Percentiles rank a stretch among this genome's conserved stretches.
Evolutionary conservation across 75 land plant genomes (phyloP).

Genomic region (Picea sitchensis): DNA sequence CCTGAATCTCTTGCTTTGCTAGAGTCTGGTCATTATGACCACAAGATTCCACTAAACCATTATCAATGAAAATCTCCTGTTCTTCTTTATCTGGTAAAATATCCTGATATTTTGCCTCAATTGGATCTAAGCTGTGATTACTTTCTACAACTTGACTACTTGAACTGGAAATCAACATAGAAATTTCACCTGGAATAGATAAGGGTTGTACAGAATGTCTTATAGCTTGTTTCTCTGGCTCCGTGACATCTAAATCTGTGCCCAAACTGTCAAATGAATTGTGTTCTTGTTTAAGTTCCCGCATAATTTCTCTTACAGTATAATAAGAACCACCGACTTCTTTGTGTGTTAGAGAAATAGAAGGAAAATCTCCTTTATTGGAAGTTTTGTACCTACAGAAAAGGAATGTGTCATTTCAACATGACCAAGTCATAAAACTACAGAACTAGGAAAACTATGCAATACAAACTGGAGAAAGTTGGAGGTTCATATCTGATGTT

Average conservation of each 20-base stretch:
- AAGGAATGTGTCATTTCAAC: background rate
- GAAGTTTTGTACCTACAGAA: conserved; percentile 39
- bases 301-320: conserved; percentile 51
- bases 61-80: background rate
- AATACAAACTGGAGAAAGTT: background rate
- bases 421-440: background rate
- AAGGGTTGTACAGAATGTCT: background rate
- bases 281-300: conserved; percentile 61
- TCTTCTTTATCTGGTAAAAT: background rate
- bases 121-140: background rate
- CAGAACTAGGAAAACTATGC: background rate
- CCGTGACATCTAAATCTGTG: background rate
- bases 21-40: background rate
- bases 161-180: background rate
- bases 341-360: conserved; percentile 56
- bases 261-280: conserved; percentile 1
- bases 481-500: background rate
- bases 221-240: background rate
- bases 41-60: background rate
- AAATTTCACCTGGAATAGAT: conserved; percentile 4
- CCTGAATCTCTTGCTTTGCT: conserved; percentile 5
- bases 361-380: conserved; percentile 58
- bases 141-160: background rate
- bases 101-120: background rate
- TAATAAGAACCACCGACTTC: conserved; percentile 72